Percentiles rank a stretch among this genome's conserved stretches.
phyloP scores from a whole-genome alignment of 176 grass and related monocot species.

The Panicum miliaceum region DNA sequence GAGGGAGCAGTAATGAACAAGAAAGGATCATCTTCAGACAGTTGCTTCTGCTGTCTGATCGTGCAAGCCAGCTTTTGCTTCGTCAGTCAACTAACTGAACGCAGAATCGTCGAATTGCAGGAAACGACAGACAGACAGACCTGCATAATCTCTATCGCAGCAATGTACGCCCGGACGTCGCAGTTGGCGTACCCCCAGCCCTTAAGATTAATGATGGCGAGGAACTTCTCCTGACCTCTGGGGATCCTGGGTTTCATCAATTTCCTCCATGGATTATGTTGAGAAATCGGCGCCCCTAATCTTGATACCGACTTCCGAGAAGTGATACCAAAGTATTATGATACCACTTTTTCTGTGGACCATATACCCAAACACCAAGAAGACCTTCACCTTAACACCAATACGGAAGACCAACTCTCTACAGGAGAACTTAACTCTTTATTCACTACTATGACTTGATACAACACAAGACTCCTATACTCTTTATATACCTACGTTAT shows the following conservation, averaged over 20 bases:
- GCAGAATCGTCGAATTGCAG: neutral
- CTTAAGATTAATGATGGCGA: neutral
- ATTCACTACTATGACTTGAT: too few relatives aligned
- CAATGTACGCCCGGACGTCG: conserved; percentile 15
- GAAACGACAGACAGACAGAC: neutral
- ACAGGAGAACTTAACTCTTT: too few relatives aligned
- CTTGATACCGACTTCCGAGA: too few relatives aligned
- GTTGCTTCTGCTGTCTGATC: neutral
- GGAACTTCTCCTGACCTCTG: conserved; percentile 26
- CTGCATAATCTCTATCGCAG: conserved; percentile 11
- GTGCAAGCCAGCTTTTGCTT: neutral
- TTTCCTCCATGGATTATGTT: neutral
- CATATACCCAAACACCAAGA: too few relatives aligned
- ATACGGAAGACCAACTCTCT: too few relatives aligned
- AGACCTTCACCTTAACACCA: too few relatives aligned
- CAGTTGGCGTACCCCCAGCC: conserved; percentile 30
- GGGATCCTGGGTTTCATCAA: neutral
- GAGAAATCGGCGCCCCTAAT: too few relatives aligned
- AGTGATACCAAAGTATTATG: too few relatives aligned
- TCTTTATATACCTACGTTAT: too few relatives aligned
- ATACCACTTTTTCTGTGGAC: too few relatives aligned
- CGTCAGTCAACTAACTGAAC: neutral
- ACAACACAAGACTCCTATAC: too few relatives aligned
- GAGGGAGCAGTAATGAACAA: neutral
- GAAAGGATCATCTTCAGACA: neutral